phyloP scores from a whole-genome alignment of 495 filamentous ascomycete genomes.

The Penicillium bialowiezense region DNA sequence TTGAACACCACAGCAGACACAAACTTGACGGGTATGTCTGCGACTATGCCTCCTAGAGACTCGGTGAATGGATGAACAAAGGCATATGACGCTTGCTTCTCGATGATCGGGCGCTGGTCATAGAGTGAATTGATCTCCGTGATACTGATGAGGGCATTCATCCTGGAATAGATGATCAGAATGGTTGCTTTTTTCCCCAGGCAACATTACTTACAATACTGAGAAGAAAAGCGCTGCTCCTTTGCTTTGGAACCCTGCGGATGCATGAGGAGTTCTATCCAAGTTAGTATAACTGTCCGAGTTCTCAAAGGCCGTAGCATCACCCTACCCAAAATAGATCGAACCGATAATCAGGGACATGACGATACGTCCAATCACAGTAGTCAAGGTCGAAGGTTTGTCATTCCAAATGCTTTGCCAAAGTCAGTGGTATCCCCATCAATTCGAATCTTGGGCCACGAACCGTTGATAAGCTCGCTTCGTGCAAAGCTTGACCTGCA shows the following conservation, averaged over 20 bases:
- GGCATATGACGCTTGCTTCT: slow-evolving; percentile 64
- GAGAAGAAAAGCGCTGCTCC: slow-evolving; percentile 89
- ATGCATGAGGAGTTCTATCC: slow-evolving; percentile 57
- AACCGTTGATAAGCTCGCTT: slow-evolving; percentile 51
- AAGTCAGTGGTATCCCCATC: slow-evolving; percentile 12
- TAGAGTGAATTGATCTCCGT: slow-evolving; percentile 62
- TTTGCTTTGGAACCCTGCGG: slow-evolving; percentile 68
- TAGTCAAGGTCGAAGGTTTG: slow-evolving; percentile 68
- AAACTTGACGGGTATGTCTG: slow-evolving; percentile 58
- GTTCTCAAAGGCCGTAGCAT: slow-evolving; percentile 25
- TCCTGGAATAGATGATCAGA: slow-evolving; percentile 34
- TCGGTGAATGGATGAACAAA: slow-evolving; percentile 64
- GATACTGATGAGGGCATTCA: slow-evolving; percentile 53
- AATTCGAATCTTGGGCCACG: neutral
- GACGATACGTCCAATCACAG: slow-evolving; percentile 72
- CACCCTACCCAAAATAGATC: slow-evolving; percentile 72
- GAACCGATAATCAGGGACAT: slow-evolving; percentile 83
- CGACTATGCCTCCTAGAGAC: slow-evolving; percentile 54
- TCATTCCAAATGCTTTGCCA: slow-evolving; percentile 64
- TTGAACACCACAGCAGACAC: slow-evolving; percentile 49
- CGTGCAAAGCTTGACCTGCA: slow-evolving; percentile 49
- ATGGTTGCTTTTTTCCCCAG: no score
- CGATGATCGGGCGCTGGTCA: slow-evolving; percentile 59
- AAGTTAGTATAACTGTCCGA: slow-evolving; percentile 46
- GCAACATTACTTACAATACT: slow-evolving; percentile 75